Conservation (phyloP, 805 yeast species). For the Zygosaccharomyces kombuchaensis region DNA sequence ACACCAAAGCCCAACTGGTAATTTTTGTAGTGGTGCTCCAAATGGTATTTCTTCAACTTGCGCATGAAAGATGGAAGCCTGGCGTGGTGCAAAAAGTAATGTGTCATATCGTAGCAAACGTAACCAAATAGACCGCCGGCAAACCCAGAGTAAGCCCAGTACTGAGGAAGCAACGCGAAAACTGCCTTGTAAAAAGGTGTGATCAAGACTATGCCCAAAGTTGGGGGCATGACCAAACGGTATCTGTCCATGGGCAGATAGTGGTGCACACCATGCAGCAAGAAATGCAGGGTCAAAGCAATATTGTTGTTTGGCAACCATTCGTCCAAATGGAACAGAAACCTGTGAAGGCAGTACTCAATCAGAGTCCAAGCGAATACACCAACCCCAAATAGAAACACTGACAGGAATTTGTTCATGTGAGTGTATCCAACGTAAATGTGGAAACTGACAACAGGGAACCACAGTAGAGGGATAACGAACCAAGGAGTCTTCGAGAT, state of each 20-base stretch:
- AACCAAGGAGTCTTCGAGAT: conserved; percentile 91
- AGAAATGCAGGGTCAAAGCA: conserved; percentile 78
- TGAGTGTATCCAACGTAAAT: conserved; percentile 55
- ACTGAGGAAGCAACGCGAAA: conserved; percentile 69
- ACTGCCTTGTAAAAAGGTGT: conserved; percentile 79
- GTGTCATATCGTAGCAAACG: conserved; percentile 87
- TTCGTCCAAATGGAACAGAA: conserved; percentile 86
- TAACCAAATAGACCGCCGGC: conserved; percentile 97
- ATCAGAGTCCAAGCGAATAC: conserved; percentile 87
- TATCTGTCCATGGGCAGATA: conserved; percentile 94
- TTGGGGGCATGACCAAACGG: conserved; percentile 95
- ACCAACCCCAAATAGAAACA: conserved; percentile 70
- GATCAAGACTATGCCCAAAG: conserved; percentile 66
- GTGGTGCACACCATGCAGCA: conserved; percentile 95
- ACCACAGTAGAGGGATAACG: conserved; percentile 83
- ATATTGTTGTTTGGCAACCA: conserved; percentile 75
- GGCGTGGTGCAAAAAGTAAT: conserved; percentile 88
- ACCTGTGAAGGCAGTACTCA: conserved; percentile 85
- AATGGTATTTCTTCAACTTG: conserved; percentile 79
- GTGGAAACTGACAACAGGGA: conserved; percentile 69
- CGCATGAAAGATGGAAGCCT: conserved; percentile 73
- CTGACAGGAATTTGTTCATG: conserved; percentile 41
- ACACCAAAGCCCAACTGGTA: conserved; percentile 97
- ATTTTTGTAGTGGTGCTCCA: conserved; percentile 97
- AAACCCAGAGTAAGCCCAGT: conserved; percentile 85